A percentile compares a stretch with the other conserved stretches of the same genome.
phyloP scores from a whole-genome alignment of 2,329 filamentous ascomycete genomes.

The Lizonia empirigonia region DNA sequence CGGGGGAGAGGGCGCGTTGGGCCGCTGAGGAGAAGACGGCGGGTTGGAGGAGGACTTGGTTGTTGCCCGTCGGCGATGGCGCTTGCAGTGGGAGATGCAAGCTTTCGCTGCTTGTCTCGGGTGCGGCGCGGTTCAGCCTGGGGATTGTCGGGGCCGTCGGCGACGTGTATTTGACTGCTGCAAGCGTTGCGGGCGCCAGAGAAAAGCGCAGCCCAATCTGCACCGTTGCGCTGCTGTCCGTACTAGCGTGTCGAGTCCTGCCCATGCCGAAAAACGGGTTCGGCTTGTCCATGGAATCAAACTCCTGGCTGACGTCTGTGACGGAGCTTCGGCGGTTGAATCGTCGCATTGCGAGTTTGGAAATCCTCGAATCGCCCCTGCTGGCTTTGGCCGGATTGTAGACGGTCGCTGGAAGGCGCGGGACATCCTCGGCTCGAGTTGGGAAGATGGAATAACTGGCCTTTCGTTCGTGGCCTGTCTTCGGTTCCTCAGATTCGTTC shows the following conservation, averaged over 20 bases:
- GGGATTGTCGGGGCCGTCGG: constrained; percentile 18
- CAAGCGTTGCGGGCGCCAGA: constrained; percentile 47
- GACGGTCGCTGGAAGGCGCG: constrained; percentile 47
- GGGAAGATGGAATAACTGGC: constrained; percentile 49
- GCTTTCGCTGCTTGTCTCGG: constrained; percentile 34
- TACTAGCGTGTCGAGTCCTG: constrained; percentile 49
- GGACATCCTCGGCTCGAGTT: constrained; percentile 47
- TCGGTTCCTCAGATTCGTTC: constrained; percentile 24
- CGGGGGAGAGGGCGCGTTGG: constrained; percentile 25
- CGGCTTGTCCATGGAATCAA: constrained; percentile 45
- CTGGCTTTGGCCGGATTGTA: constrained; percentile 39
- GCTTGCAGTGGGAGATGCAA: constrained; percentile 41
- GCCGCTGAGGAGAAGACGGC: constrained; percentile 29
- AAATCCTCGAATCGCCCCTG: constrained; percentile 27
- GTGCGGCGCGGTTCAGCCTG: constrained; percentile 31
- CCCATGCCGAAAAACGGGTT: constrained; percentile 46
- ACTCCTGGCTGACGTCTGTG: constrained; percentile 47
- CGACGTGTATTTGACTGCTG: constrained; percentile 37
- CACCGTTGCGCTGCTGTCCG: constrained; percentile 69
- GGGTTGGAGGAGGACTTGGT: constrained; percentile 23
- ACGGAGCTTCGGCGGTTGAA: constrained; percentile 43
- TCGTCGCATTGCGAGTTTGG: constrained; percentile 41
- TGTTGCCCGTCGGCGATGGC: constrained; percentile 25
- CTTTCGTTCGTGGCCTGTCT: constrained; percentile 30
- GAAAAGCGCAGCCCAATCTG: constrained; percentile 74